Evolutionary conservation across 257 asterid species (phyloP), one percentile per base, ranked within the genome.

Genomic region (Knoxia roxburghii): DNA sequence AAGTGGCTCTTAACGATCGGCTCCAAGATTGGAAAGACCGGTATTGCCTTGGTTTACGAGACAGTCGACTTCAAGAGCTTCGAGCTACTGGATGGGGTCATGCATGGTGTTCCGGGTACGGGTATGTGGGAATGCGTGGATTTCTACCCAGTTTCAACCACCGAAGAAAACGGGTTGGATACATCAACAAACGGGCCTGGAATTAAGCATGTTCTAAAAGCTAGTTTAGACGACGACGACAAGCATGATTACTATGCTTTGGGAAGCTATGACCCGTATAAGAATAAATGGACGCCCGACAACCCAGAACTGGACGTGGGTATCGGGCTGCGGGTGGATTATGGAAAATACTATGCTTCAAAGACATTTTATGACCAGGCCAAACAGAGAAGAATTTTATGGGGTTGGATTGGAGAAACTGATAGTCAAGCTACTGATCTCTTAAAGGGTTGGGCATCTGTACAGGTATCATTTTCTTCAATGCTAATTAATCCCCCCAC

Each of bases 61-160:
- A 90, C 96, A 0, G 17, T 23, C 2, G 84, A 90, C 55, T 90
- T 90, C 32, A 64, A 73, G 2, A 75, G 72, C 4, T 88, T 77
- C 41, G 58, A 80, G 5, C 21, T 86, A 48, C 27, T 81, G 76
- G 81, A 86, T 18, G 90, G 83, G 2, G 51, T 33, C 67, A 37
- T 90, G 73, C 89, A 90, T 53, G 65, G 67, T 4, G 95, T 90
- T 10, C 84, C 88, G 30, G 81, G 83, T 37, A 87, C 97, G 80
- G 96, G 95, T 35, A 90, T 90, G 95, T 90, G 95, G 97, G 97
- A 90, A 77, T 87, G 95, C 59, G 84, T 86, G 64, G 97, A 90
- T 72, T 86, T 90, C 57, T 90, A 74, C 79, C 97, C 97, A 43
- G 84, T 88, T 30, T 83, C 87, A 0, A 64, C 81, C 29, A 20